Percentiles rank a stretch among this genome's conserved stretches.
Conservation (phyloP, 768 basidiomycete genomes). For the Tephrocybe sp. region DNA sequence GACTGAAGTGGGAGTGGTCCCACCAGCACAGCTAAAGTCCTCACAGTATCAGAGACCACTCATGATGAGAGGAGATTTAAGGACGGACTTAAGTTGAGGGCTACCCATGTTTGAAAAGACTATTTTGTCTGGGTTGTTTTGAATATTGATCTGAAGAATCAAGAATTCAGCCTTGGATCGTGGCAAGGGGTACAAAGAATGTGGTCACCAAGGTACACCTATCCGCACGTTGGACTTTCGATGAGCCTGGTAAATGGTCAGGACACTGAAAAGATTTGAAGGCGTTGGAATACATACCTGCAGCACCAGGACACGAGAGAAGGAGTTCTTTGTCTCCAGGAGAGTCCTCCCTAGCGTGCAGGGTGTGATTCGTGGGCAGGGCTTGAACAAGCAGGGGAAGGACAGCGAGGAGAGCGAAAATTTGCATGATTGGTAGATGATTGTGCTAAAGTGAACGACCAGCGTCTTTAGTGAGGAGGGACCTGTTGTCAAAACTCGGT, state of each 20-base stretch:
- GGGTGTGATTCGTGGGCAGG: neutral
- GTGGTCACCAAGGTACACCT: constrained; percentile 13
- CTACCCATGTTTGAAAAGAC: constrained; percentile 10
- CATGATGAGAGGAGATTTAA: neutral
- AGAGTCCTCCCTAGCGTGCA: too few relatives aligned
- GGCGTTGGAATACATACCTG: neutral
- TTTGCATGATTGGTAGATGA: neutral
- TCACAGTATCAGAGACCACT: neutral
- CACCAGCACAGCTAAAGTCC: constrained; percentile 11
- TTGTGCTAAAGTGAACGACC: constrained; percentile 7
- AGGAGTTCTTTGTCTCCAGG: constrained; percentile 12
- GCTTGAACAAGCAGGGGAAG: constrained; percentile 10
- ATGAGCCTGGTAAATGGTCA: constrained; percentile 3
- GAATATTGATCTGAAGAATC: constrained; percentile 6
- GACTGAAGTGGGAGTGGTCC: constrained; percentile 4
- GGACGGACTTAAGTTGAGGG: constrained; percentile 13
- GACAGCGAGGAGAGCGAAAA: neutral
- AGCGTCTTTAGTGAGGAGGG: constrained; percentile 6
- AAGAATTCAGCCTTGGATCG: neutral
- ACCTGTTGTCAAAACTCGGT: constrained; percentile 12
- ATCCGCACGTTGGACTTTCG: constrained; percentile 11
- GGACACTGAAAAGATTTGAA: neutral
- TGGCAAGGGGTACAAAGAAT: neutral
- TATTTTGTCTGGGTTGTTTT: constrained; percentile 12
- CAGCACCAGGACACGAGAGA: constrained; percentile 12